Base-by-base conservation (phyloP, 192 early-diverging fungal genomes). In the Hyaloraphidium curvatum region DNA sequence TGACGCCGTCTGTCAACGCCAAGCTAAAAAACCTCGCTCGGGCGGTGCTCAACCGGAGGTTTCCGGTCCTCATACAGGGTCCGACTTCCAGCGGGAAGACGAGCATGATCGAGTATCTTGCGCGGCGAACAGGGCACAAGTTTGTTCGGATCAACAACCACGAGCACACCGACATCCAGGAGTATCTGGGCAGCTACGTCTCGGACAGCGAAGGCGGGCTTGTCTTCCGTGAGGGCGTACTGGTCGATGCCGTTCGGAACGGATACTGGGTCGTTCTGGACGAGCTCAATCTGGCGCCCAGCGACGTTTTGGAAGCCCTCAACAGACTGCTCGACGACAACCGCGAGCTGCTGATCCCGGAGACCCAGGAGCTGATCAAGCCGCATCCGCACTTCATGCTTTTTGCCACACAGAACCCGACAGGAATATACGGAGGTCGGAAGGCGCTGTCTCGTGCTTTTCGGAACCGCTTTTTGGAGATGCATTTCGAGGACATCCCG, bases 121-220 rank as follows among this genome's bases (percentile, higher is more conserved):
- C 95, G 13, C 79, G 84, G 39, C 54, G 68, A 14, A 84, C 90
- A 0, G 89, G 90, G n/a, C 92, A 95, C 67, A 67, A 68, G 13
- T 95, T 97, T 67, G 87, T 99, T 22, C 82, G 95, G 35, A 90
- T 99, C 62, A 99, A 99, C 66, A 97, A 99, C 64, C 95, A 99
- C 68, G 92, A 95, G 66, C 91, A 94, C 62, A 99, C 95, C 1
- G 95, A 99, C 61, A 57, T 99, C 59, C 89, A 95, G 64, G 92
- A 96, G 66, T 99, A 96, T 61, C 68, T 99, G 30, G 95, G 95
- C 51, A 78, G 84, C 0, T 99, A 95, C 58, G 76, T 89, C 1
- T 80, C 87, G 11, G 78, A 86, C 40, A 52, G 71, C 0, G 76
- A 86, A 39, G 91, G 88, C 2, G 72, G 73, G 53, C 72, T 98